Percentiles rank a stretch among this genome's conserved stretches.
Evolutionary conservation across 2,329 filamentous ascomycete species (phyloP).

Genomic region (Alternaria burnsii): DNA sequence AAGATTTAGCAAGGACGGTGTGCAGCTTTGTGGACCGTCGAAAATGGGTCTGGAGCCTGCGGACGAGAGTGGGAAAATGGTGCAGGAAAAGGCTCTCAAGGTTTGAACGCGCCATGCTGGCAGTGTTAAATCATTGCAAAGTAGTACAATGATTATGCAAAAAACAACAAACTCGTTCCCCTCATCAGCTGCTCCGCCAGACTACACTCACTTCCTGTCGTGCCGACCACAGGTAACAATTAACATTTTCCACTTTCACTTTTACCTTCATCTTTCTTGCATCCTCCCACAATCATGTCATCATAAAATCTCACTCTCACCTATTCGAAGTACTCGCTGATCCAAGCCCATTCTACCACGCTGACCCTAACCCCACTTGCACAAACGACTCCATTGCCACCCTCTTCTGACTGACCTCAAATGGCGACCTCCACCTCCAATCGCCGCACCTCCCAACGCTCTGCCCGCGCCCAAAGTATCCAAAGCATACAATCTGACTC

Average conservation of each 20-base stretch:
- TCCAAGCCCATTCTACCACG: neutral
- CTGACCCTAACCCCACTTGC: fast-evolving
- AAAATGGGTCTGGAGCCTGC: slow-evolving; percentile 49
- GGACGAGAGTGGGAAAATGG: slow-evolving; percentile 36
- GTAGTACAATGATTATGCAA: neutral
- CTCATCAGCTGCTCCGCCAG: neutral
- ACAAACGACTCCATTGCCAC: neutral
- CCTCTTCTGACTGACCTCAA: neutral
- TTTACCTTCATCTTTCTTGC: neutral
- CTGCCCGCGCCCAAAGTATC: slow-evolving; percentile 14
- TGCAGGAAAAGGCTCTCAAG: slow-evolving; percentile 29
- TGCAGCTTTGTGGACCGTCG: slow-evolving; percentile 53
- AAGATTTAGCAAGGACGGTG: slow-evolving; percentile 55
- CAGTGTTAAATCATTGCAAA: neutral
- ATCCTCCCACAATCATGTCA: neutral
- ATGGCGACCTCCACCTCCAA: slow-evolving; percentile 1
- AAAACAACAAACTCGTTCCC: neutral
- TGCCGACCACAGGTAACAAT: neutral
- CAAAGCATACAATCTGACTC: slow-evolving; percentile 14
- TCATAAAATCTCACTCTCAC: neutral
- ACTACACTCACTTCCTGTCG: neutral
- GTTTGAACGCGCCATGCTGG: neutral
- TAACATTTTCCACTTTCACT: neutral
- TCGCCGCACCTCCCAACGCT: slow-evolving; percentile 3
- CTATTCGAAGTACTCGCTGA: neutral